Percentiles rank a stretch among this genome's conserved stretches.
phyloP scores from a whole-genome alignment of 306 rosid genomes.

The Cercis canadensis region DNA sequence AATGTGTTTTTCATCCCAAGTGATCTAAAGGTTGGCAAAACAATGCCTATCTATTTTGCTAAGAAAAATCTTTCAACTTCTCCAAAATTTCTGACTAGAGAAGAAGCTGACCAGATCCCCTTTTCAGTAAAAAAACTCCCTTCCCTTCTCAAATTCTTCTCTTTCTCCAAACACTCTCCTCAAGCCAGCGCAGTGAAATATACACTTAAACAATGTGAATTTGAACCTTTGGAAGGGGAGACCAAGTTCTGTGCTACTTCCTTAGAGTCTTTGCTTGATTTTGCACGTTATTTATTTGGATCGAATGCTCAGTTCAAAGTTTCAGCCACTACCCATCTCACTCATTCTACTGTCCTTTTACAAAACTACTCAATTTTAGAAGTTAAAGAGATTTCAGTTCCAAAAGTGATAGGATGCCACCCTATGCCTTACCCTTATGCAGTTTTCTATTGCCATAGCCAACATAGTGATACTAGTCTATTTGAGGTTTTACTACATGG shows the following conservation, averaged over 20 bases:
- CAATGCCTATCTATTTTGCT: conserved; percentile 62
- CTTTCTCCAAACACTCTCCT: conserved; percentile 56
- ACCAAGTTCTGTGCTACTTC: conserved; percentile 72
- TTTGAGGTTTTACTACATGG: conserved; percentile 59
- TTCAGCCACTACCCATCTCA: conserved; percentile 52
- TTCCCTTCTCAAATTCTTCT: conserved; percentile 58
- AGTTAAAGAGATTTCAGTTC: conserved; percentile 43
- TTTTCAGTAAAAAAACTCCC: conserved; percentile 56
- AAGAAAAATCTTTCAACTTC: conserved; percentile 49
- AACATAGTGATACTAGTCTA: conserved; percentile 49
- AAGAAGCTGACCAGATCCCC: conserved; percentile 70
- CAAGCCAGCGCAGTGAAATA: conserved; percentile 71
- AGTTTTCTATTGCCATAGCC: conserved; percentile 73
- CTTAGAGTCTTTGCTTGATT: conserved; percentile 67
- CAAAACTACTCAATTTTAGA: conserved; percentile 69
- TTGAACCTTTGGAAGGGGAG: conserved; percentile 62
- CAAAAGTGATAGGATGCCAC: conserved; percentile 71
- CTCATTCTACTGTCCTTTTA: conserved; percentile 38
- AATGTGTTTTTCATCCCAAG: conserved; percentile 66
- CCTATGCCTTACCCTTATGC: conserved; percentile 81
- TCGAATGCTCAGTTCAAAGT: conserved; percentile 42
- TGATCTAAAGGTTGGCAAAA: conserved; percentile 58
- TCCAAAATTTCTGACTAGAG: conserved; percentile 60
- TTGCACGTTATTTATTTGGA: conserved; percentile 49
- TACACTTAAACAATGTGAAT: conserved; percentile 60